Percentiles rank a stretch among this genome's conserved stretches.
Conservation (phyloP, 805 yeast species). For the Brettanomyces sp. region DNA sequence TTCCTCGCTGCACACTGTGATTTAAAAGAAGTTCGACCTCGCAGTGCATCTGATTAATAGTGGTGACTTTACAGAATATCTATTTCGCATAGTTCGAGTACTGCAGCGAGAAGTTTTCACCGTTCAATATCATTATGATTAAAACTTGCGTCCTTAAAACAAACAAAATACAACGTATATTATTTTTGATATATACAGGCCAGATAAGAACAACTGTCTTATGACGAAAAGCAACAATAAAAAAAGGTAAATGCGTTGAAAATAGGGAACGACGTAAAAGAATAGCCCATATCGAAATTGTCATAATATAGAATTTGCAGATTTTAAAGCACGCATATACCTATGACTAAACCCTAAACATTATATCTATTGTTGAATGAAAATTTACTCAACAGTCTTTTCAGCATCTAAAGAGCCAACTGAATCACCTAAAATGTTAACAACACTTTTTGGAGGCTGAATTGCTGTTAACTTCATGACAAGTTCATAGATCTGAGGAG, state of each 20-base stretch:
- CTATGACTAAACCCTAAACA: background rate
- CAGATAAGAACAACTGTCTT: no score
- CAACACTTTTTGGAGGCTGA: constrained; percentile 77
- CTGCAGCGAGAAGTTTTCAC: no score
- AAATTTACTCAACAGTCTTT: background rate
- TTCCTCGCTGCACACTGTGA: background rate
- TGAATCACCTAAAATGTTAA: constrained; percentile 38
- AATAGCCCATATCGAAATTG: background rate
- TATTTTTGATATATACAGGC: no score
- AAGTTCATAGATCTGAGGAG: constrained; percentile 72
- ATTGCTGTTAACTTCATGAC: constrained; percentile 84
- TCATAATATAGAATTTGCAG: background rate
- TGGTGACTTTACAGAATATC: no score
- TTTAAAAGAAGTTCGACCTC: background rate
- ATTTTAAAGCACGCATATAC: background rate
- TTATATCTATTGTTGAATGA: no score
- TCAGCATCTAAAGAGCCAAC: constrained; percentile 1
- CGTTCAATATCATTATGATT: no score
- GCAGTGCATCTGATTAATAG: no score
- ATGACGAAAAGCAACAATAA: no score
- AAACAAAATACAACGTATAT: no score
- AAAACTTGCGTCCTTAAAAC: no score
- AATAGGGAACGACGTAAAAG: background rate
- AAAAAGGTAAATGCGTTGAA: no score
- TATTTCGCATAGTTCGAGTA: no score